phyloP scores from a whole-genome alignment of 495 filamentous ascomycete genomes.

The Pseudevernia furfuracea region DNA sequence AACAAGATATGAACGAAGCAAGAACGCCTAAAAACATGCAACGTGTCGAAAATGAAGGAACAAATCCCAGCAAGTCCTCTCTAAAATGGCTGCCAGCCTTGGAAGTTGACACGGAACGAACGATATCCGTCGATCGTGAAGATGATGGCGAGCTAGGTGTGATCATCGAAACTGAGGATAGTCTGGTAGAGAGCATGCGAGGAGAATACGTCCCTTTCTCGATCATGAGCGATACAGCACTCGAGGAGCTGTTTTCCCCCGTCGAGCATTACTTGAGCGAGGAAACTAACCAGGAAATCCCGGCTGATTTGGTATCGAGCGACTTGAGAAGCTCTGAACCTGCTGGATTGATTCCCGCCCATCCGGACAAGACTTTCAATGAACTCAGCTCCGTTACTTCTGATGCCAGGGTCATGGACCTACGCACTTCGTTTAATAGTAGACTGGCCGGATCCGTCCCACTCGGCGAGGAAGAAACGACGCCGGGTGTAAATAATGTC shows the following conservation, averaged over 20 bases:
- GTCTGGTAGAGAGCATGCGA: conserved; percentile 13
- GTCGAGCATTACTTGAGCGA: not conserved
- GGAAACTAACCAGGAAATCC: not conserved
- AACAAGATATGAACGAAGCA: not conserved
- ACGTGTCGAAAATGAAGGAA: not conserved
- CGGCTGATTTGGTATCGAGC: not conserved
- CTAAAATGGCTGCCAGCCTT: not conserved
- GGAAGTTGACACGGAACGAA: not conserved
- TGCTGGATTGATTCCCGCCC: not conserved
- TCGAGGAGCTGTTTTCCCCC: not conserved
- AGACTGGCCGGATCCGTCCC: not conserved
- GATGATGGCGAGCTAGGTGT: not conserved
- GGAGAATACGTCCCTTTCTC: not conserved
- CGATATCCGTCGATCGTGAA: not conserved
- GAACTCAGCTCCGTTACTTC: not conserved
- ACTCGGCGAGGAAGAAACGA: not conserved
- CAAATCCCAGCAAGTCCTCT: not conserved
- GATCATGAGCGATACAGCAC: conserved; percentile 3
- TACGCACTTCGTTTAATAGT: not conserved
- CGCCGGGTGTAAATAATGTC: not conserved
- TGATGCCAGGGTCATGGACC: not conserved
- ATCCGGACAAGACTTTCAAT: not conserved
- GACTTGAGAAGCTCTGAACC: not conserved
- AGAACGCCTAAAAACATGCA: not conserved
- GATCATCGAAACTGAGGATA: conserved; percentile 2